Conservation (phyloP, 306 rosid species). For the Crataegus laevigata region DNA sequence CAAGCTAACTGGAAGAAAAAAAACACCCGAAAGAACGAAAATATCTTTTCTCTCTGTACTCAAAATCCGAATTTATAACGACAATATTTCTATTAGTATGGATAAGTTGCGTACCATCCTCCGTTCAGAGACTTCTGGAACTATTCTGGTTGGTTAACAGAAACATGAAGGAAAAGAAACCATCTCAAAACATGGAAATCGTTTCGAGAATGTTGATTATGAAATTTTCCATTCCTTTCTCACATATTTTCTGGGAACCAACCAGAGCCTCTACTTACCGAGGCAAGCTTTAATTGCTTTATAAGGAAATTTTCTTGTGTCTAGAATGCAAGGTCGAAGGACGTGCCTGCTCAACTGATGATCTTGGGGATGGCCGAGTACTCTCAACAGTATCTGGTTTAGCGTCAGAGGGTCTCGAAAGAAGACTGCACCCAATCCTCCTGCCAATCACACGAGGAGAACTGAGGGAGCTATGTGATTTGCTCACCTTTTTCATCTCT, state of each 20-base stretch:
- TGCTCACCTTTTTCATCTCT: slow-evolving; percentile 76
- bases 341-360: slow-evolving; percentile 50
- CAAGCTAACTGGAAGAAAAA: background rate
- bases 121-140: background rate
- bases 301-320: slow-evolving; percentile 48
- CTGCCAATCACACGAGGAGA: slow-evolving; percentile 55
- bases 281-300: slow-evolving; percentile 13
- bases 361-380: slow-evolving; percentile 44
- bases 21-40: no score
- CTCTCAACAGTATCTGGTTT: slow-evolving; percentile 55
- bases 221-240: slow-evolving; percentile 52
- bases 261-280: slow-evolving; percentile 27
- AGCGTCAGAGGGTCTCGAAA: slow-evolving; percentile 64
- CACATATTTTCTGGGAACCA: slow-evolving; percentile 33
- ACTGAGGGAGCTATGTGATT: slow-evolving; percentile 54
- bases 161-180: slow-evolving; percentile 55
- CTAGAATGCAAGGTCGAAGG: slow-evolving; percentile 35
- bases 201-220: background rate
- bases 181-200: slow-evolving; percentile 17
- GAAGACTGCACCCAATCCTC: slow-evolving; percentile 69
- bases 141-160: slow-evolving; percentile 26
- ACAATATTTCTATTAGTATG: background rate
- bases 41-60: slow-evolving; percentile 2
- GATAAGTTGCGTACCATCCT: slow-evolving; percentile 7
- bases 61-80: slow-evolving; percentile 1